phyloP scores from a whole-genome alignment of 2,329 filamentous ascomycete species.

The Alternaria postmessia region DNA sequence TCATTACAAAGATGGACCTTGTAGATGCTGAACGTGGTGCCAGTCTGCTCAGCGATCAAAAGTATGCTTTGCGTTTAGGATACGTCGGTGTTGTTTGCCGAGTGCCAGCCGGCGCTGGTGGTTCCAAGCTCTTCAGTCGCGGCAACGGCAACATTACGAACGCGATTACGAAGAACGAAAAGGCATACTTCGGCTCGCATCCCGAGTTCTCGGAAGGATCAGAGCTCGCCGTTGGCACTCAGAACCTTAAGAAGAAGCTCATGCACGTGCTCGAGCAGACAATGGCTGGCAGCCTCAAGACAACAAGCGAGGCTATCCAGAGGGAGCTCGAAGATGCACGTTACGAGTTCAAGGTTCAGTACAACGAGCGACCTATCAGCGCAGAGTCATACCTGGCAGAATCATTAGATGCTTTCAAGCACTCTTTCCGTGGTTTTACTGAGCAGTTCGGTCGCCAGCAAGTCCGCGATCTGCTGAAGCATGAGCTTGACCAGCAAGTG shows the following conservation, averaged over 20 bases:
- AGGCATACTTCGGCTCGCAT: conserved; percentile 84
- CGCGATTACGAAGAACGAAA: conserved; percentile 87
- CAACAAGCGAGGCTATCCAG: conserved; percentile 88
- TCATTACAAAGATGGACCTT: conserved; percentile 99
- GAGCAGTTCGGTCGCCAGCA: conserved; percentile 89
- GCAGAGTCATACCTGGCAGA: conserved; percentile 97
- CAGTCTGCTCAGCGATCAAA: conserved; percentile 82
- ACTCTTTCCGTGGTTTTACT: conserved; percentile 93
- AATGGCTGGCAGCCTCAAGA: conserved; percentile 91
- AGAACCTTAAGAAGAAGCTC: conserved; percentile 88
- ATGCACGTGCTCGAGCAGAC: conserved; percentile 97
- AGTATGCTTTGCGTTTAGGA: conserved; percentile 92
- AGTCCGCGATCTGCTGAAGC: conserved; percentile 87
- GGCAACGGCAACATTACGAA: conserved; percentile 80
- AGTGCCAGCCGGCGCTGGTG: conserved; percentile 69
- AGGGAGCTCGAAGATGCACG: conserved; percentile 96
- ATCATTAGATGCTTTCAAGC: conserved; percentile 94
- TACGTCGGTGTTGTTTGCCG: conserved; percentile 96
- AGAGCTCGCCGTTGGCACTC: conserved; percentile 80
- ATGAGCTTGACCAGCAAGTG: conserved; percentile 92
- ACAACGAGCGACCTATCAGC: conserved; percentile 93
- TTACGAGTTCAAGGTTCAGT: conserved; percentile 99
- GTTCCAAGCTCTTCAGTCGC: conserved; percentile 79
- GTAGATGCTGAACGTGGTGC: conserved; percentile 83
- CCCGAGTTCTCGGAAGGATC: conserved; percentile 80